Evolutionary conservation across 73 alveolate genomes (phyloP), one percentile per base, ranked within the genome.

Genomic region (Paramecium bursaria): DNA sequence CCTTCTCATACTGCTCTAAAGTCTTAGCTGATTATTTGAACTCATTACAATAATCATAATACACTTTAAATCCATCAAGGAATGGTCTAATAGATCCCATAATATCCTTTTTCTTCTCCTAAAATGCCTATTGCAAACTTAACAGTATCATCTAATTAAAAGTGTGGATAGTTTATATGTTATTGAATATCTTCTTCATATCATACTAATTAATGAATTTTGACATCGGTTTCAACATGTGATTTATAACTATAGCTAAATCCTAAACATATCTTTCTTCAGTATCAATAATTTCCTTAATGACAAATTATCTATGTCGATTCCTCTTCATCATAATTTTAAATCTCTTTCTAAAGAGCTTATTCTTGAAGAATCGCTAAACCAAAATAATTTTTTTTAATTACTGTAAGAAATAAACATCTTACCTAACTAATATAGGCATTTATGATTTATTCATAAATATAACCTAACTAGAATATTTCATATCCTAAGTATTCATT

Each of bases 31-130:
- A 7, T 30, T 42, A 25, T 2, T 31, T 21, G 44, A 15, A 67
- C 1, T 42, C 55, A 39, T 67, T 67, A 67, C 82, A 67, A 35
- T 67, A 67, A 19, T 67, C 82, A 35, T n/a, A 67, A 67, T 67
- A 67, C 26, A 67, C 33, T 26, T 42, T 67, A 67, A 67, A 67
- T 6, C 55, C 53, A 4, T 53, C 48, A 11, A 67, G 44, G 1
- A 33, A 0, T 5, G 5, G 2, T 25, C 21, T 0, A 0, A 42
- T 67, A 15, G 19, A 17, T 21, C 15, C 60, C 82, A 67, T 67
- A 15, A 42, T 39, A 11, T 33, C 21, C 0, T n/a, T n/a, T n/a
- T n/a, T n/a, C n/a, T n/a, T n/a, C n/a, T n/a, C n/a, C n/a, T n/a
- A n/a, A n/a, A n/a, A n/a, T n/a, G n/a, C n/a, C n/a, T n/a, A n/a